Evolutionary conservation across 2,329 filamentous ascomycete genomes (phyloP), one percentile per base, ranked within the genome.

Genomic region (Aspergillus phoenicis): DNA sequence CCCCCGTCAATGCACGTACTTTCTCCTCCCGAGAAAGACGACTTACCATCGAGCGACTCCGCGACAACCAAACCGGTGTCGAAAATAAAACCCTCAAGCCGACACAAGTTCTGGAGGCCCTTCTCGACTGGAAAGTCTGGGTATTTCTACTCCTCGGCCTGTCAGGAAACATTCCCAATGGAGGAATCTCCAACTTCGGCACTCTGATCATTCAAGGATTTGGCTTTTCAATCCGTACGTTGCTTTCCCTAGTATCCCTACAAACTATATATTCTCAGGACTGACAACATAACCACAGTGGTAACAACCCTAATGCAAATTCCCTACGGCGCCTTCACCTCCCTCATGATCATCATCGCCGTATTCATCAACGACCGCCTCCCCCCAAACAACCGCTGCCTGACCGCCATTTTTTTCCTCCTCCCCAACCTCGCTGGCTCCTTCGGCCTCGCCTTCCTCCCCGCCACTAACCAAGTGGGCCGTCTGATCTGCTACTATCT

Each of bases 121-220:
- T 81, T 1, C 52, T 70, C 3, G 85, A 88, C 64, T 79, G 84
- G 0, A 87, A 88, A 72, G 85, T 84, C 0, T 88, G 85, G 84
- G 77, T 87, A 15, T 67, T 87, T 5, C 85, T 86, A 60, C 63
- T 85, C 28, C 79, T 83, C 71, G 81, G 63, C 0, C 24, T 64
- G 17, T 58, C 57, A 13, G 60, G 58, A 2, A 68, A 68, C 7
- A 71, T 72, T 30, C 70, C 68, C 8, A 71, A 77, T 68, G 73
- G 71, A 15, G 69, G 71, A 1, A 70, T 73, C 41, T 69, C 71
- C 4, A 72, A 72, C 48, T 73, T 73, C 59, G 63, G 63, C 7
- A 71, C 66, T 1, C 45, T 75, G 28, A 71, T 76, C 5, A 70
- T 75, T 39, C 69, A 75, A 28, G 72, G 79, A 0, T 76, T 82